phyloP scores from a whole-genome alignment of 345 rosid species.

The Eutrema heterophyllum region DNA sequence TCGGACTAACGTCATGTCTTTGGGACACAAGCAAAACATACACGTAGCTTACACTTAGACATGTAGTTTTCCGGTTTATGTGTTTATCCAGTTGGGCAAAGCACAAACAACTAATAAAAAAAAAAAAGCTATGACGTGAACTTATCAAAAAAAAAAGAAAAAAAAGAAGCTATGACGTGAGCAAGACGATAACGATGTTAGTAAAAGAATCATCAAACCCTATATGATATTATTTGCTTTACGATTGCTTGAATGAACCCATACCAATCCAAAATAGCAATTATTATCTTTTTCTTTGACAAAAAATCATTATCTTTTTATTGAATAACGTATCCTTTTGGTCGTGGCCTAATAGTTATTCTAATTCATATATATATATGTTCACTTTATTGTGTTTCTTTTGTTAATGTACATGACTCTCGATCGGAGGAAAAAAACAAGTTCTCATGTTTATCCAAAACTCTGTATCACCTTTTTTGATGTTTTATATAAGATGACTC shows the following conservation, averaged over 20 bases:
- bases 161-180: not conserved
- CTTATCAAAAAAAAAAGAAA: too few relatives aligned
- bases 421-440: conserved; percentile 8
- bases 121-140: not conserved
- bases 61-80: not conserved
- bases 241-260: not conserved
- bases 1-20: not conserved
- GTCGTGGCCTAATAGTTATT: not conserved
- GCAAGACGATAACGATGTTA: not conserved
- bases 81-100: not conserved
- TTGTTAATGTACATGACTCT: conserved; percentile 22
- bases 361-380: not conserved
- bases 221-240: not conserved
- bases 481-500: conserved; percentile 20
- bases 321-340: not conserved
- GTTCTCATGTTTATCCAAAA: conserved; percentile 27
- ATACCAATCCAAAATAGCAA: not conserved
- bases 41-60: not conserved
- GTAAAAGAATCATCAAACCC: not conserved
- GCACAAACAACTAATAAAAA: not conserved
- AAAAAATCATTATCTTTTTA: not conserved
- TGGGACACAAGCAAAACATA: not conserved
- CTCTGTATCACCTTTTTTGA: conserved; percentile 23
- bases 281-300: not conserved
- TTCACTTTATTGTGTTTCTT: conserved; percentile 17